phyloP scores from a whole-genome alignment of 2,329 filamentous ascomycete genomes.

The Alternaria postmessia region DNA sequence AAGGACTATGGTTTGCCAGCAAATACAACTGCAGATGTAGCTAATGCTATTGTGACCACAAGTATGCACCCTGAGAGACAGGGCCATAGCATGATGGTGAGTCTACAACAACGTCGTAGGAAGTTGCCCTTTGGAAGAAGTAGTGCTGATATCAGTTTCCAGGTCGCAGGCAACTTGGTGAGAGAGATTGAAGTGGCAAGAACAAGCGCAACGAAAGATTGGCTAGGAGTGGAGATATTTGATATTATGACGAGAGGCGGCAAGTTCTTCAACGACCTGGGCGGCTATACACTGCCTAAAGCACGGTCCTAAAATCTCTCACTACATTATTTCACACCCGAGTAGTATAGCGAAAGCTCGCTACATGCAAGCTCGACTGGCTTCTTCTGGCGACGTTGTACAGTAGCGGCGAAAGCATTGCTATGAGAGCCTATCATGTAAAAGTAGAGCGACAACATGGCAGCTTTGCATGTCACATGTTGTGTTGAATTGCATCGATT shows the following conservation, averaged over 20 bases:
- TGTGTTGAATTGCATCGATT: not conserved
- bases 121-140: not conserved
- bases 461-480: not conserved
- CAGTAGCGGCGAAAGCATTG: not conserved
- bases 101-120: slow-evolving; percentile 10
- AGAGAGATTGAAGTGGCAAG: slow-evolving; percentile 44
- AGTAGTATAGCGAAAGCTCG: not conserved
- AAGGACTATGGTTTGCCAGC: slow-evolving; percentile 50
- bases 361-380: not conserved
- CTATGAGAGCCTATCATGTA: not conserved
- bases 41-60: slow-evolving; percentile 52
- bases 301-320: slow-evolving; percentile 17
- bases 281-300: slow-evolving; percentile 48
- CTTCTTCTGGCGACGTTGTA: not conserved
- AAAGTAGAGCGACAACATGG: not conserved
- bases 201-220: slow-evolving; percentile 35
- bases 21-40: slow-evolving; percentile 56
- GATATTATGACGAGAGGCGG: slow-evolving; percentile 43
- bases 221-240: slow-evolving; percentile 47
- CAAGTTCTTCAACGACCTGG: slow-evolving; percentile 47
- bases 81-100: slow-evolving; percentile 44
- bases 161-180: slow-evolving; percentile 41
- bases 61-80: slow-evolving; percentile 41
- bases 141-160: not conserved
- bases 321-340: not conserved